Conservation (phyloP, 2,329 filamentous ascomycete genomes). For the Colletotrichum tropicicola region DNA sequence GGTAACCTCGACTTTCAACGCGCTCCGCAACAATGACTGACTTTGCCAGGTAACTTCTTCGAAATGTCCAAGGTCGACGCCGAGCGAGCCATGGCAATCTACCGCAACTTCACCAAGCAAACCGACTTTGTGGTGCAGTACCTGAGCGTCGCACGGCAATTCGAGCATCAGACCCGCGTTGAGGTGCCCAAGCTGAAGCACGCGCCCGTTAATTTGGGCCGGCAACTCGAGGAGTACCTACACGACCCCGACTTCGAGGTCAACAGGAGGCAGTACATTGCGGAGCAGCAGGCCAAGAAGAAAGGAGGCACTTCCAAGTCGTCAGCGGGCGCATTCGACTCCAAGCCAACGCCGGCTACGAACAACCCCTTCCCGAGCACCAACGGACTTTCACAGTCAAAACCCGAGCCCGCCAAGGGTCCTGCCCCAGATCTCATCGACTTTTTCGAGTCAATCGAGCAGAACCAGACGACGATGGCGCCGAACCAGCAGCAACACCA, state of each 20-base stretch:
- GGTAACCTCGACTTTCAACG: conserved; percentile 62
- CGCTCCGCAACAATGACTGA: not conserved
- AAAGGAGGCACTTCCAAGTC: conserved; percentile 43
- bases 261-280: conserved; percentile 90
- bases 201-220: conserved; percentile 89
- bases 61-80: conserved; percentile 97
- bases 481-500: conserved; percentile 46
- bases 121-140: conserved; percentile 94
- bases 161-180: conserved; percentile 89
- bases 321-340: conserved; percentile 41
- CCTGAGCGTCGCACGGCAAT: conserved; percentile 85
- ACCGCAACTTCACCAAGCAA: conserved; percentile 89
- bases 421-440: conserved; percentile 85
- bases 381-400: conserved; percentile 45
- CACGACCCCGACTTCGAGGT: conserved; percentile 95
- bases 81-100: conserved; percentile 89
- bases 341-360: conserved; percentile 46
- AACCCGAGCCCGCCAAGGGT: conserved; percentile 64
- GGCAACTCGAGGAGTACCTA: conserved; percentile 92
- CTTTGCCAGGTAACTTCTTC: conserved; percentile 84
- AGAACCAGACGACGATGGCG: conserved; percentile 80
- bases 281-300: conserved; percentile 80
- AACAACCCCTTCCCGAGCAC: conserved; percentile 55
- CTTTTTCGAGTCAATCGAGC: conserved; percentile 94
- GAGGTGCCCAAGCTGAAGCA: conserved; percentile 98